Base-by-base conservation (phyloP, 345 rosid species). In the Rhizophora mangle region DNA sequence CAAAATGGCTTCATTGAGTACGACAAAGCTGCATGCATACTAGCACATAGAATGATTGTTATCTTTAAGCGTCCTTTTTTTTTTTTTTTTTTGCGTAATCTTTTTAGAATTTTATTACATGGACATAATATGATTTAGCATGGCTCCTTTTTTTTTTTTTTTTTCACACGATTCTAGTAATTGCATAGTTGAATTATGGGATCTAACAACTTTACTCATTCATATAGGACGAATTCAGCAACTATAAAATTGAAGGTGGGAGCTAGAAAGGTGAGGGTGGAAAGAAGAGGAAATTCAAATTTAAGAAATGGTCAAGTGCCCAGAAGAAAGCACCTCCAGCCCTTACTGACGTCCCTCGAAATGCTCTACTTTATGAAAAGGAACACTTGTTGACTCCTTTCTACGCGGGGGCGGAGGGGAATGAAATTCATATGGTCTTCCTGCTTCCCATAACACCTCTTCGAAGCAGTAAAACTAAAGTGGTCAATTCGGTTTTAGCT, bases 301-400 rank as follows among this genome's bases (percentile, higher is more conserved):
- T 37, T 63, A 64, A 57, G 27, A 56, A 57, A 60, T 36, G 56
- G 49, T 11, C 49, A 26, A 62, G 49, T 70, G 79, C 70, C 67
- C 61, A 34, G 9, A 7, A 34, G 37, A 34, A 58, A 62, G 68
- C 46, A 66, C 68, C 63, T 71, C 72, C 70, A 70, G 82, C 63
- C 61, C 46, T 52, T 37, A 51, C 51, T 47, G 49, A 43, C 49
- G 49, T 43, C 65, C 13, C 58, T 39, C 53, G 57, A 63, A 39
- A 67, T 63, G 67, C 75, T 73, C 68, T 78, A 46, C 81, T 81
- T 83, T 68, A 58, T 22, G 54, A 73, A 73, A 70, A 46, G 51
- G 68, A 55, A 30, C 39, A 63, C 53, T 53, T 59, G 37, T 57
- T 80, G 75, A 72, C 76, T 34, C 64, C 53, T 66, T 16, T 55